Evolutionary conservation across 2,329 filamentous ascomycete genomes (phyloP).

Genomic region (Apiospora phragmitis): DNA sequence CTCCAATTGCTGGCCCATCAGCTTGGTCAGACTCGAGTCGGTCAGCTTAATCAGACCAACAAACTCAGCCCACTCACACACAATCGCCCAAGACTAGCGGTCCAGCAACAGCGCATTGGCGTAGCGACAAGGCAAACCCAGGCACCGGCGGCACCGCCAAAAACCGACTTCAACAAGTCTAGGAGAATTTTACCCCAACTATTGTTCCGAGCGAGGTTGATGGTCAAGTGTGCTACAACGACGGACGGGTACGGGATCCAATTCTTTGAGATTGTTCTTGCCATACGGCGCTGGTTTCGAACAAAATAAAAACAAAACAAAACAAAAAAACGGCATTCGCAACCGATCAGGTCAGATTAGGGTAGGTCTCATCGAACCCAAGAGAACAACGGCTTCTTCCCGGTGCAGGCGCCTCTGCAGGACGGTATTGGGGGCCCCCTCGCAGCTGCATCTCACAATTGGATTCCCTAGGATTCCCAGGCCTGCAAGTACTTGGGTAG

Average conservation of each 20-base stretch:
- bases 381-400: neutral
- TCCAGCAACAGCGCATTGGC: neutral
- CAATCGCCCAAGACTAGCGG: neutral
- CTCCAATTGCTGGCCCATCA: slow-evolving; percentile 10
- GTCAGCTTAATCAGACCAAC: slow-evolving; percentile 5
- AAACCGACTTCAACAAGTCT: slow-evolving; percentile 27
- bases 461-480: neutral
- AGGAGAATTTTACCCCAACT: slow-evolving; percentile 34
- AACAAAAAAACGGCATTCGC: neutral
- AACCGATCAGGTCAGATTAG: neutral
- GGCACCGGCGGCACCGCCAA: slow-evolving; percentile 12
- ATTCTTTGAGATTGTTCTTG: neutral
- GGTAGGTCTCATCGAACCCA: neutral
- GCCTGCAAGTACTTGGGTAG: neutral
- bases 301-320: neutral
- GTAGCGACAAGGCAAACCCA: slow-evolving; percentile 10
- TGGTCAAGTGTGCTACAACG: slow-evolving; percentile 11
- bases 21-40: slow-evolving; percentile 5
- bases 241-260: neutral
- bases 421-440: neutral
- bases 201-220: slow-evolving; percentile 21
- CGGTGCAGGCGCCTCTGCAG: neutral
- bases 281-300: neutral
- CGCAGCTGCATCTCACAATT: neutral
- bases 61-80: slow-evolving; percentile 1